Evolutionary conservation across 1,284 basidiomycete genomes (phyloP), one percentile per base, ranked within the genome.

Genomic region (Dichomitus squalens): DNA sequence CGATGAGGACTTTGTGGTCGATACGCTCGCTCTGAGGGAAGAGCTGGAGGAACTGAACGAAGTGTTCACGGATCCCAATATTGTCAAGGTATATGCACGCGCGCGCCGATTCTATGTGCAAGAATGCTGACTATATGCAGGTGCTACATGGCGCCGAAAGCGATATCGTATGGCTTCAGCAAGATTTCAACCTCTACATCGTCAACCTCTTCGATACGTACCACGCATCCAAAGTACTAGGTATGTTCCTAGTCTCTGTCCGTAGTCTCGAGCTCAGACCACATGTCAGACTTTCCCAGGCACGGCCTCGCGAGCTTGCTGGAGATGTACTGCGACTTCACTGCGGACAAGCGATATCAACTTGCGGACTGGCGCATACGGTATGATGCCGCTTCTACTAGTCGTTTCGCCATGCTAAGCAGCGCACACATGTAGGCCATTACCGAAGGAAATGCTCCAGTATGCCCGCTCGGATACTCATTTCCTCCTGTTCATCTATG

Each of bases 391-490:
- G 29, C 18, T 27, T n/a, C 9, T 34, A 7, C 36, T 23, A 25
- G n/a, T 25, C 2, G n/a, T 16, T 34, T 43, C 9, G 43, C 38
- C 43, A 21, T 33, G 62, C 16, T 46, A 46, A 46, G 7, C 44
- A 34, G 27, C 44, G 29, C 31, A 21, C 39, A 33, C 50, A 18
- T 34, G 5, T 61, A 87, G 92, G 46, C 96, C 96, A 0, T 75
- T 99, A 8, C 91, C 95, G 0, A 74, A 84, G 43, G 93, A 93
- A 65, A 97, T 98, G 95, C 75, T 95, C 29, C 79, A 84, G 54
- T 99, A 99, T 70, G 96, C 96, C 1, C 88, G 95, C 20, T 92
- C 93, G 4, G 96, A 99, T 72, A 99, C 96, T 0, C 96, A 99
- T 72, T 97, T 92, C 74, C 82, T 99, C 2, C 79, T 98, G 20